phyloP scores from a whole-genome alignment of 306 rosid genomes.

The Rosa persica region DNA sequence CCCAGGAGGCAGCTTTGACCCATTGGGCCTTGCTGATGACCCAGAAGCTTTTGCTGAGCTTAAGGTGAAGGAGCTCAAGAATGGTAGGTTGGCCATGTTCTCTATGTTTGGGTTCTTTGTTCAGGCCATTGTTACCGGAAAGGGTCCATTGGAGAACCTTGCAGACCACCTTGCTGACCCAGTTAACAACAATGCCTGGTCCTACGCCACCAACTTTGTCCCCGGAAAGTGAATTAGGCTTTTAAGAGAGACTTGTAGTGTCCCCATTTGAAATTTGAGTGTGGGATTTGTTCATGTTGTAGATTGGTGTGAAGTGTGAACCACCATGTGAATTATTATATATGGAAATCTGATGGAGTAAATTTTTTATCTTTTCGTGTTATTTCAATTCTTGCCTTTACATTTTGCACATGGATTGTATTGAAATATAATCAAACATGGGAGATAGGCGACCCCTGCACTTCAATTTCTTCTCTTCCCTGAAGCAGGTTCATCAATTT shows the following conservation, averaged over 20 bases:
- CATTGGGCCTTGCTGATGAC: slow-evolving; percentile 88
- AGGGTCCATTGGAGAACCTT: slow-evolving; percentile 86
- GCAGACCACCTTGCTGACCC: slow-evolving; percentile 96
- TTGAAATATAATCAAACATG: background rate
- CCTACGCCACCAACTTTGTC: slow-evolving; percentile 86
- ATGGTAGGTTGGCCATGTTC: slow-evolving; percentile 91
- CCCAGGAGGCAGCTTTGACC: slow-evolving; percentile 99
- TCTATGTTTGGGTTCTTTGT: slow-evolving; percentile 94
- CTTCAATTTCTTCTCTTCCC: slow-evolving; percentile 77
- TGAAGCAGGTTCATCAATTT: slow-evolving; percentile 50
- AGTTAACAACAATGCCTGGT: slow-evolving; percentile 96
- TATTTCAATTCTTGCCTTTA: background rate
- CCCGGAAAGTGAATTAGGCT: slow-evolving; percentile 77
- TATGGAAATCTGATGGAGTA: background rate
- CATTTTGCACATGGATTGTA: background rate
- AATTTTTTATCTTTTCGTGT: background rate
- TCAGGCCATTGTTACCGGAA: slow-evolving; percentile 88
- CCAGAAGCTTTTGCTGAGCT: slow-evolving; percentile 93
- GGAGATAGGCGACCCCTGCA: slow-evolving; percentile 39
- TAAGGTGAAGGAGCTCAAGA: slow-evolving; percentile 90
- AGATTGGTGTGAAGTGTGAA: slow-evolving; percentile 7
- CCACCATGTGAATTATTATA: slow-evolving; percentile 32
- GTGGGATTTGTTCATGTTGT: slow-evolving; percentile 20
- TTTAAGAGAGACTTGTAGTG: background rate
- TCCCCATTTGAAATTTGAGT: background rate